Evolutionary conservation across 2,329 filamentous ascomycete species (phyloP), one percentile per base, ranked within the genome.

Genomic region (Trichophyton benhamiae): DNA sequence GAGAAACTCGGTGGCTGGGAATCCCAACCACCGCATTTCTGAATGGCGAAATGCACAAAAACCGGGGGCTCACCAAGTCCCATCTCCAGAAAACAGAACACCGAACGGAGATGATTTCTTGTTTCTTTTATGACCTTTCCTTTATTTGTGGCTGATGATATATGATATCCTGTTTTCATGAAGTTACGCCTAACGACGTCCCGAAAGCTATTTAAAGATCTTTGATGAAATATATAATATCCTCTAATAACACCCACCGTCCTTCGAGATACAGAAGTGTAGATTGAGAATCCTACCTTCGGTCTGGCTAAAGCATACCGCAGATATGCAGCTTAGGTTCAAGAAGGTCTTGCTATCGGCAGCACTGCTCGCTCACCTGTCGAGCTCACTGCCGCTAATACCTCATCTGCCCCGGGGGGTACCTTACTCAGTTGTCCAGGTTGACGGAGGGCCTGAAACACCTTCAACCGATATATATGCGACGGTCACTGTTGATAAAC

Each of bases 371-470:
- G 22, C 57, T 20, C 52, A 55, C 30, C 27, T 55, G 15, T 55
- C 52, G 30, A 55, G 27, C 17, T 58, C 57, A 13, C 41, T 58
- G 1, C 38, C 57, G 9, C 30, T 58, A 15, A 20, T 44, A 38
- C 33, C 58, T 0, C 52, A n/a, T 7, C 41, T 57, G 20, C 61
- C 52, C 46, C 65, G 63, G 58, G 59, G 25, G 44, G 59, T 62
- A 15, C 60, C 60, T 46, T 66, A 65, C 38, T 66, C 65, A n/a
- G 65, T 66, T 58, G 63, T 66, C 9, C 64, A 60, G n/a, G 65
- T 66, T 42, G 63, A 65, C 61, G 64, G 65, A n/a, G 62, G 60
- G 9, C 41, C 60, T 53, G 63, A 60, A 46, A 44, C 59, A 5
- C 30, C 61, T 22, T 61, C 62, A 25, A 61, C 33, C 2, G 61